These are phyloP conservation scores for Aureobasidium sp. DNA, from an alignment of 2,329 filamentous ascomycete genomes.

Conservation along the genomic window DNA sequence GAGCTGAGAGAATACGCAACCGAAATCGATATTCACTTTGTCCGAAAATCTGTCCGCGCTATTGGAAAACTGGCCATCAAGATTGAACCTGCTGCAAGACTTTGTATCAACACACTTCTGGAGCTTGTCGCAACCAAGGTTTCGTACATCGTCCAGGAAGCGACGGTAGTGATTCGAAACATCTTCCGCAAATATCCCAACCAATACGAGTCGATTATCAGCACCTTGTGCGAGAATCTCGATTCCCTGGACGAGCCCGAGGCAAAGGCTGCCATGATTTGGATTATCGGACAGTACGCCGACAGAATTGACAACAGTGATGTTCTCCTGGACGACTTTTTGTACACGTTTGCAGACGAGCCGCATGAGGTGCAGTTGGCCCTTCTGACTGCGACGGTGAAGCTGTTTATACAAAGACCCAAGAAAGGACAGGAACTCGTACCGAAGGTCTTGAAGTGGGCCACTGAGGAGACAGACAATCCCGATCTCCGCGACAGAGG, in stretches of 20 bases:
- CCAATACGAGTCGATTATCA: slow-evolving; percentile 96
- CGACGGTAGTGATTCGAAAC: slow-evolving; percentile 95
- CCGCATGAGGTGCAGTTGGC: slow-evolving; percentile 92
- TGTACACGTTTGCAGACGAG: slow-evolving; percentile 90
- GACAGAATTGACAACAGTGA: slow-evolving; percentile 97
- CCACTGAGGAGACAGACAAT: slow-evolving; percentile 98
- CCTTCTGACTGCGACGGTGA: slow-evolving; percentile 89
- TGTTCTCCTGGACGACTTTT: slow-evolving; percentile 83
- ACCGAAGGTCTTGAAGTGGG: slow-evolving; percentile 94
- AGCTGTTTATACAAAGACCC: slow-evolving; percentile 92
- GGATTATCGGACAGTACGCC: slow-evolving; percentile 98
- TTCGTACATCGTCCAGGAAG: slow-evolving; percentile 97
- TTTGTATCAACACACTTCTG: slow-evolving; percentile 86
- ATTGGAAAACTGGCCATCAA: slow-evolving; percentile 98
- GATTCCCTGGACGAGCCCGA: slow-evolving; percentile 96
- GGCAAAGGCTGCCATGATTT: slow-evolving; percentile 97
- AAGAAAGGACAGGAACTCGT: slow-evolving; percentile 91
- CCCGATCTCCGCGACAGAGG: slow-evolving; percentile 90
- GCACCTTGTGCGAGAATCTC: slow-evolving; percentile 87
- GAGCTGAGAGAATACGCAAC: slow-evolving; percentile 89
- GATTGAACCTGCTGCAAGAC: slow-evolving; percentile 83
- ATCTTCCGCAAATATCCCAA: slow-evolving; percentile 99
- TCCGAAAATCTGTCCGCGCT: slow-evolving; percentile 91
- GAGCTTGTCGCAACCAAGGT: slow-evolving; percentile 96
- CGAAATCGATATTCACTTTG: slow-evolving; percentile 97